Conservation (phyloP, 2,329 filamentous ascomycete genomes). For the Verruconis gallopava region DNA sequence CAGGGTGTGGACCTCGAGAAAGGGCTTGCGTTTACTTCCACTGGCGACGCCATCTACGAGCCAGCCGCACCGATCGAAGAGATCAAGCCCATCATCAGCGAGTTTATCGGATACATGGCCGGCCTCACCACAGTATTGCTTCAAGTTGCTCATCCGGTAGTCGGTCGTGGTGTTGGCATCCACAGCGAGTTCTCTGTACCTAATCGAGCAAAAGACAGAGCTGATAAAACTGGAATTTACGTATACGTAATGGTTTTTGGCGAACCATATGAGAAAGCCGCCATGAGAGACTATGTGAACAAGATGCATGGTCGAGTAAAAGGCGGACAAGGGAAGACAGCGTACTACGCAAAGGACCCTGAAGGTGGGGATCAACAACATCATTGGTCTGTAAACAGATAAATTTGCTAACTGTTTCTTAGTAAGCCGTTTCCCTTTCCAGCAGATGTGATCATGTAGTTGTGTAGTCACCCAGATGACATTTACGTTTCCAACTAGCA, state of each 20-base stretch:
- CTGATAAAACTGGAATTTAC: slow-evolving; percentile 1
- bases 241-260: slow-evolving; percentile 14
- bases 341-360: slow-evolving; percentile 12
- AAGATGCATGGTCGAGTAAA: slow-evolving; percentile 11
- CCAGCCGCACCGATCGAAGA: neutral
- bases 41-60: neutral
- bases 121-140: neutral
- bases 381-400: no score
- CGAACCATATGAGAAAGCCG: slow-evolving; percentile 8
- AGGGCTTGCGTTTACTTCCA: neutral
- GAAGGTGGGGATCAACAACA: no score
- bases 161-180: neutral
- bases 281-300: slow-evolving; percentile 12
- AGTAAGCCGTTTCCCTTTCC: no score
- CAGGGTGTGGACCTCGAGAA: neutral
- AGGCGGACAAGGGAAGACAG: neutral
- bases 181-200: neutral
- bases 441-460: no score
- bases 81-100: slow-evolving; percentile 3
- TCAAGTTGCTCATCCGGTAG: neutral
- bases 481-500: no score
- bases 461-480: no score
- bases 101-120: neutral
- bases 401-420: no score
- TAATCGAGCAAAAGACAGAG: neutral